These are phyloP conservation scores for Rhizopus stolonifer DNA, from an alignment of 371 early-diverging fungal genomes.

Conservation along the genomic window DNA sequence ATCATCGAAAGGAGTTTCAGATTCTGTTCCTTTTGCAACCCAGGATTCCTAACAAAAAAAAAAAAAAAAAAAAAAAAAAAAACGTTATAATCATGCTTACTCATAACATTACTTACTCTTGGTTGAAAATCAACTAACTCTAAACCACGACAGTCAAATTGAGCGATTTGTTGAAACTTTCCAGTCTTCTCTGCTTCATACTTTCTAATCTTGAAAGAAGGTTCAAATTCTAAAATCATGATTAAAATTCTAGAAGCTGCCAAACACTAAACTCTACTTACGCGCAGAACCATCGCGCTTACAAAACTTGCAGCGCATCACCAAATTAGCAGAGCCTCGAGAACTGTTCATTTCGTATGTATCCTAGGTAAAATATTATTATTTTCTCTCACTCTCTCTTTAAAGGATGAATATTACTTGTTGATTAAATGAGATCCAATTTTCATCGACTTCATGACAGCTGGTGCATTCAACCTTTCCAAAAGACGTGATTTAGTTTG, in stretches of 20 bases:
- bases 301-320: constrained; percentile 94
- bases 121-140: constrained; percentile 83
- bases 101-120: constrained; percentile 51
- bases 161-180: constrained; percentile 62
- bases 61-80: background rate
- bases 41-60: constrained; percentile 70
- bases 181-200: constrained; percentile 65
- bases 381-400: too few species aligned
- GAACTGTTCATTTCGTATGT: constrained; percentile 48
- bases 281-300: constrained; percentile 75
- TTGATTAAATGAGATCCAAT: constrained; percentile 74
- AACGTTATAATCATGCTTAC: background rate
- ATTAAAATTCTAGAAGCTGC: background rate
- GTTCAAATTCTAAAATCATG: constrained; percentile 66
- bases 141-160: constrained; percentile 84
- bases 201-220: constrained; percentile 52
- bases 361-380: constrained; percentile 21
- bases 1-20: constrained; percentile 71
- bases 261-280: constrained; percentile 29
- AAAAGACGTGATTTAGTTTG: background rate
- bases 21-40: constrained; percentile 72
- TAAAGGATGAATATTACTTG: too few species aligned
- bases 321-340: constrained; percentile 84
- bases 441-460: constrained; percentile 79
- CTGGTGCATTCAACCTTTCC: constrained; percentile 77